Base-by-base conservation (phyloP, 148 eudicot species). In the Camellia lanceoleosa region DNA sequence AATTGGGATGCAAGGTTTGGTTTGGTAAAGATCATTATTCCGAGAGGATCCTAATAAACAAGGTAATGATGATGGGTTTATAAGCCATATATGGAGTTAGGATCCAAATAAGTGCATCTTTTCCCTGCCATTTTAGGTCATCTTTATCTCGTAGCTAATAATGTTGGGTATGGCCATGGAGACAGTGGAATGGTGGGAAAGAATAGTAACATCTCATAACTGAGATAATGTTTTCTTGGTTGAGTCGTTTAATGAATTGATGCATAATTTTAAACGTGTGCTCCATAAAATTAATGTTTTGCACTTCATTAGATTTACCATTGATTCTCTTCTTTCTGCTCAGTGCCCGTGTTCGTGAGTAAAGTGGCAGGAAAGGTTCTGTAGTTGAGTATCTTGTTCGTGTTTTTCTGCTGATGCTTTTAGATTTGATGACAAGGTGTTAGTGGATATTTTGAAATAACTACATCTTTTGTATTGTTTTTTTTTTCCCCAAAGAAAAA, bases 321-420 rank as follows among this genome's bases (percentile, higher is more conserved):
- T 41, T 70, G 73, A 58, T 78, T 23, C 19, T n/a, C n/a, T n/a
- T 58, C 49, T 70, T 79, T 74, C 78, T 73, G 52, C 81, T 52
- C 82, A 96, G 99, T 93, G 99, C 85, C 91, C 93, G 7, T 96
- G 99, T 85, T 87, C 98, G 87, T 89, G 85, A 90, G 90, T 85
- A 93, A 88, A 88, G 87, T 92, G 76, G 91, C 94, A n/a, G 93
- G 71, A 93, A 90, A 86, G 95, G 99, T 80, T 89, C 92, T n/a
- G 83, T 89, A 47, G 84, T 96, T 79, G 93, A 91, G 80, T 87
- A 92, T 82, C 99, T 96, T 70, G 87, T 93, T 71, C 95, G 82
- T 92, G 78, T 96, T 96, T 80, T 85, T 87, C 60, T 86, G n/a
- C n/a, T 96, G 88, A 93, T 88, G 86, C 91, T 44, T 82, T 92